Conservation (phyloP, 1,284 basidiomycete genomes). For the Tranzscheliella williamsii region DNA sequence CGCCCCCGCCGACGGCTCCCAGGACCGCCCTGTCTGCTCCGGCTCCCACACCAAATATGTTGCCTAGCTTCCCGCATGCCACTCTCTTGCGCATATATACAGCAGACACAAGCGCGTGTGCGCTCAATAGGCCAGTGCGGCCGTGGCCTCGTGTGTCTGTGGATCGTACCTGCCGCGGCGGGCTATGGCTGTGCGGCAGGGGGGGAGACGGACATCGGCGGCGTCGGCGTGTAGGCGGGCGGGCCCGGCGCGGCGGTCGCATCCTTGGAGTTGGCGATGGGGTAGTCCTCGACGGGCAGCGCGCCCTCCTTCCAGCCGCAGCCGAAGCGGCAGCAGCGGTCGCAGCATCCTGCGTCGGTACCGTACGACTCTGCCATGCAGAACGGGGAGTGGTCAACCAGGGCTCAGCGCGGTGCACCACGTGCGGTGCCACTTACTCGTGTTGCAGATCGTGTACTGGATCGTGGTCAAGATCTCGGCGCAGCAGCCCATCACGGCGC, state of each 20-base stretch:
- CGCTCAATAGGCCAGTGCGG: too few relatives aligned
- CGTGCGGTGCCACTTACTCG: conserved; percentile 5
- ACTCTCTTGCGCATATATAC: not conserved
- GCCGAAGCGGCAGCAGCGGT: conserved; percentile 36
- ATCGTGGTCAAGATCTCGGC: conserved; percentile 2
- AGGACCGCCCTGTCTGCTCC: conserved; percentile 24
- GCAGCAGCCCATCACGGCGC: conserved; percentile 2
- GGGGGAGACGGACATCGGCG: conserved; percentile 16
- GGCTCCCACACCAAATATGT: conserved; percentile 40
- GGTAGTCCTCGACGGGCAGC: conserved; percentile 36
- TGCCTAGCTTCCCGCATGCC: conserved; percentile 8
- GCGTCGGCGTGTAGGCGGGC: conserved; percentile 20
- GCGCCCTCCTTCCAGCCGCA: conserved; percentile 29
- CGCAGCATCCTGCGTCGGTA: conserved; percentile 13
- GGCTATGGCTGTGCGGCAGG: too few relatives aligned
- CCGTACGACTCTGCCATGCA: conserved; percentile 11
- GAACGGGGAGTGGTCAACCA: not conserved
- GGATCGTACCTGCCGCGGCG: too few relatives aligned
- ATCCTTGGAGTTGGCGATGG: conserved; percentile 11
- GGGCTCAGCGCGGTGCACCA: not conserved
- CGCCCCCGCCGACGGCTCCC: conserved; percentile 6
- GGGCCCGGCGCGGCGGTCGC: not conserved
- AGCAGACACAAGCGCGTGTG: not conserved
- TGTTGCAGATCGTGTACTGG: conserved; percentile 21
- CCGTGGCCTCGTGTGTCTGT: too few relatives aligned